A percentile compares a stretch with the other conserved stretches of the same genome.
phyloP scores from a whole-genome alignment of 2,329 filamentous ascomycete genomes.

The Nemania sp. region DNA sequence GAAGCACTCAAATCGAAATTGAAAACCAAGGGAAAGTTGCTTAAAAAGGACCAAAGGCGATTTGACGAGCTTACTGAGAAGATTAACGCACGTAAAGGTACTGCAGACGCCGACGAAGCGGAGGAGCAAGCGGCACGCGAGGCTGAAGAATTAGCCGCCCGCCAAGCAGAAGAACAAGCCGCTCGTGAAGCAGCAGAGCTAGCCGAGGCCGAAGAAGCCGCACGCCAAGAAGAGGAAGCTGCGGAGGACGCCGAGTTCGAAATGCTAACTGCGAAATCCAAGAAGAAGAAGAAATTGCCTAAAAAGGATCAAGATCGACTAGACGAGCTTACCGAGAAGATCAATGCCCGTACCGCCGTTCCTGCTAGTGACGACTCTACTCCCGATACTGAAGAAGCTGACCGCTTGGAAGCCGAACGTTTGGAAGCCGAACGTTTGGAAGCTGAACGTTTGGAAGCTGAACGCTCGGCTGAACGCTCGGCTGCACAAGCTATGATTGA shows the following conservation, averaged over 20 bases:
- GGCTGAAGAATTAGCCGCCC: conserved; percentile 26
- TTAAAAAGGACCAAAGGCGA: conserved; percentile 28
- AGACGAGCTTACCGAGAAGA: conserved; percentile 33
- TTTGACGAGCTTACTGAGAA: conserved; percentile 32
- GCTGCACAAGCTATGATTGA: not conserved
- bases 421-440: conserved; percentile 40
- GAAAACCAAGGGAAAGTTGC: conserved; percentile 20
- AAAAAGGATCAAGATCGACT: conserved; percentile 28
- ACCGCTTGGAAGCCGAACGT: conserved; percentile 37
- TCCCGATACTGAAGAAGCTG: not conserved
- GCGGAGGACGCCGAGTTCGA: conserved; percentile 25
- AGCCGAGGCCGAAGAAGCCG: conserved; percentile 44
- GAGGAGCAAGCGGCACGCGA: conserved; percentile 33
- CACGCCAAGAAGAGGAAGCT: conserved; percentile 33
- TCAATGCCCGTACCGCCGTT: conserved; percentile 26
- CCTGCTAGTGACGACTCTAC: not conserved
- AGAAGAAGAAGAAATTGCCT: conserved; percentile 22
- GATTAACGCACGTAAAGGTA: conserved; percentile 30
- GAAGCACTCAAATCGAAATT: conserved; percentile 19
- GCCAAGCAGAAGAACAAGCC: conserved; percentile 32
- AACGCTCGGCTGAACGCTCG: not conserved
- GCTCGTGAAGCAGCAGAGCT: conserved; percentile 33
- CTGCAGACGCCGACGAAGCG: conserved; percentile 19
- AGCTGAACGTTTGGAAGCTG: not conserved
- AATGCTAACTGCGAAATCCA: not conserved